Percentiles rank a stretch among this genome's conserved stretches.
Conservation (phyloP, 2,329 filamentous ascomycete genomes). For the Lachnum nothofagi region DNA sequence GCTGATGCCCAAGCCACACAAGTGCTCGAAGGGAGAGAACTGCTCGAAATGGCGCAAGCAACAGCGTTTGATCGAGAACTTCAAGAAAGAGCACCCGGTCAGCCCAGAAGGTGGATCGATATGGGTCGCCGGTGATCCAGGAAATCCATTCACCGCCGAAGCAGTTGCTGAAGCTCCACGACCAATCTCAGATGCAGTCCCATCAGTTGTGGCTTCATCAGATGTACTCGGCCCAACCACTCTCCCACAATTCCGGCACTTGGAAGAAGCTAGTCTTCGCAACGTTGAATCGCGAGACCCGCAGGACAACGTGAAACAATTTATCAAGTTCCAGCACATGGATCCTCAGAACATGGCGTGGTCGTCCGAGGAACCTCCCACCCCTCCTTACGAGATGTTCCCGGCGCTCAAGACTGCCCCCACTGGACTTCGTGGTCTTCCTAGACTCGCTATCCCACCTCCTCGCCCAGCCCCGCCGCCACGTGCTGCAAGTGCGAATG, state of each 20-base stretch:
- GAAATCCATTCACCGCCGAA: slow-evolving; percentile 63
- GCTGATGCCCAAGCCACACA: slow-evolving; percentile 75
- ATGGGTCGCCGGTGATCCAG: slow-evolving; percentile 72
- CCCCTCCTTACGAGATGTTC: slow-evolving; percentile 64
- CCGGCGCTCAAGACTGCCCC: slow-evolving; percentile 43
- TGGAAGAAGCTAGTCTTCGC: slow-evolving; percentile 70
- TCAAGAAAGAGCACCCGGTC: slow-evolving; percentile 71
- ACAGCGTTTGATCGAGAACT: slow-evolving; percentile 68
- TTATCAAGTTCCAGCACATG: slow-evolving; percentile 76
- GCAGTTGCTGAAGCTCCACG: slow-evolving; percentile 44
- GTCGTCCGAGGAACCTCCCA: slow-evolving; percentile 57
- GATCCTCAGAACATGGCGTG: slow-evolving; percentile 37
- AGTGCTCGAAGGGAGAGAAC: slow-evolving; percentile 79
- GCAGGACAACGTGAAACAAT: slow-evolving; percentile 89
- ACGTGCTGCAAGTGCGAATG: slow-evolving; percentile 29
- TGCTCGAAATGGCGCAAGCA: slow-evolving; percentile 79
- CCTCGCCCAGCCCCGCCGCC: slow-evolving; percentile 29
- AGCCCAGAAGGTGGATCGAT: slow-evolving; percentile 58
- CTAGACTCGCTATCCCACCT: slow-evolving; percentile 57
- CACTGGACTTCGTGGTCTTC: slow-evolving; percentile 52
- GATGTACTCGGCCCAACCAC: slow-evolving; percentile 74
- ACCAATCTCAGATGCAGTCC: slow-evolving; percentile 68
- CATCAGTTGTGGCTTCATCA: slow-evolving; percentile 84
- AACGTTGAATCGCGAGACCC: slow-evolving; percentile 69
- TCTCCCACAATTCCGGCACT: slow-evolving; percentile 58